Evolutionary conservation across 306 rosid genomes (phyloP), one percentile per base, ranked within the genome.

Genomic region (Leucaena leucocephala): DNA sequence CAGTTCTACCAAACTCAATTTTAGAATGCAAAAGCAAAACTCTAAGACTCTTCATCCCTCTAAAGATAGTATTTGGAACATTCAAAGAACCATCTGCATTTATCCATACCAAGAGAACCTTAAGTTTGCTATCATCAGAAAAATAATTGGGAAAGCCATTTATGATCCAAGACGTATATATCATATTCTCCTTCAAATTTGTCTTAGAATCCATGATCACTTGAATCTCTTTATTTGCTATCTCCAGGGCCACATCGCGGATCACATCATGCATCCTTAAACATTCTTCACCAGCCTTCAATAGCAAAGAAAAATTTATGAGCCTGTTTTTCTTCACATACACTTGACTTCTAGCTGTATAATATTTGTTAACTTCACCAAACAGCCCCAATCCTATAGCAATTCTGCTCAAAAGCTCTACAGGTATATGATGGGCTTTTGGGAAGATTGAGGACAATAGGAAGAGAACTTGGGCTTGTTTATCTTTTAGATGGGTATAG

Each of bases 221-320:
- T 19, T 63, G 74, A 54, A 55, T 22, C 39, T 43, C 17, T 1
- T 38, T 5, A 2, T 58, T 33, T 13, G 22, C 43, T 1, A 73
- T 58, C 43, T 11, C 10, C 2, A 11, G 16, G 3, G 76, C 84
- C 19, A 71, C 62, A 8, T 71, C 40, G 0, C 72, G 84, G 55
- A 76, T 44, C 7, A 80, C 6, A 40, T 80, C 87, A 27, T 84
- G 84, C 87, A 84, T 45, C 61, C 64, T 80, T 48, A 84, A 61
- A 38, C 0, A 8, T 1, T 40, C 42, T 33, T 1, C 17, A 4
- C 2, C 42, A 15, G 8, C 78, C 4, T 22, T 21, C 13, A 48
- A 45, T 43, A 80, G 21, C 2, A 84, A 57, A 72, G 54, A 65
- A 54, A 55, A 84, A 40, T 74, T 36, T 39, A 76, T 2, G 5